Percentiles rank a stretch among this genome's conserved stretches.
These are phyloP conservation scores for Cladosporium sp. DNA, from an alignment of 2,329 filamentous ascomycete genomes.

Conservation along the genomic window DNA sequence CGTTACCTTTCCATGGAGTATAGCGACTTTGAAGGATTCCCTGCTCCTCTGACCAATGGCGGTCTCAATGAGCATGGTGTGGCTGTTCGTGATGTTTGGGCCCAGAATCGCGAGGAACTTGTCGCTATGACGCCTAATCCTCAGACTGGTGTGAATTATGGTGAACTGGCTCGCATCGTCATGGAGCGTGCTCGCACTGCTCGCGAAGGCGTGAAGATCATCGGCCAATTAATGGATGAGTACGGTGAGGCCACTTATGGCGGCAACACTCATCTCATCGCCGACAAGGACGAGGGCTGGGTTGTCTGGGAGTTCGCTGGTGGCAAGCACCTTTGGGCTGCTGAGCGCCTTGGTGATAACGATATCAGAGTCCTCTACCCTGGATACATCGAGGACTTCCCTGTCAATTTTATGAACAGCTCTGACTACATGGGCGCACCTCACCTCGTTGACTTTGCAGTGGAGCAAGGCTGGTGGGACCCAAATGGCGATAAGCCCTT, in stretches of 20 bases:
- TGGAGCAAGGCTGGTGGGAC: slow-evolving; percentile 34
- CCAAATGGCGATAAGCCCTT: slow-evolving; percentile 31
- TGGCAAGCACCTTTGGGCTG: slow-evolving; percentile 33
- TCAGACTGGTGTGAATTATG: slow-evolving; percentile 40
- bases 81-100: slow-evolving; percentile 41
- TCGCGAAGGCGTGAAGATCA: slow-evolving; percentile 41
- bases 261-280: slow-evolving; percentile 42
- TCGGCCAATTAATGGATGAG: slow-evolving; percentile 36
- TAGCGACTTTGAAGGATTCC: slow-evolving; percentile 40
- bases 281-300: slow-evolving; percentile 36
- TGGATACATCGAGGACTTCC: slow-evolving; percentile 36
- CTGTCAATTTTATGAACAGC: slow-evolving; percentile 28
- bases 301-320: slow-evolving; percentile 35
- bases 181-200: slow-evolving; percentile 40
- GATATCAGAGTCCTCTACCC: slow-evolving; percentile 34
- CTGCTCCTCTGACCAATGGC: slow-evolving; percentile 42
- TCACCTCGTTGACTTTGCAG: slow-evolving; percentile 33
- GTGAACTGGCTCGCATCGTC: slow-evolving; percentile 38
- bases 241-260: slow-evolving; percentile 42
- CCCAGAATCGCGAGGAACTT: slow-evolving; percentile 37
- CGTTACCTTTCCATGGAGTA: slow-evolving; percentile 37
- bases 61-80: slow-evolving; percentile 41
- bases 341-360: slow-evolving; percentile 30
- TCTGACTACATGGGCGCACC: slow-evolving; percentile 31
- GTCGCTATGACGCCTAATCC: slow-evolving; percentile 39